Percentiles rank a stretch among this genome's conserved stretches.
These are phyloP conservation scores for Fusarium multiceps DNA, from an alignment of 2,329 filamentous ascomycete genomes.

Conservation along the genomic window DNA sequence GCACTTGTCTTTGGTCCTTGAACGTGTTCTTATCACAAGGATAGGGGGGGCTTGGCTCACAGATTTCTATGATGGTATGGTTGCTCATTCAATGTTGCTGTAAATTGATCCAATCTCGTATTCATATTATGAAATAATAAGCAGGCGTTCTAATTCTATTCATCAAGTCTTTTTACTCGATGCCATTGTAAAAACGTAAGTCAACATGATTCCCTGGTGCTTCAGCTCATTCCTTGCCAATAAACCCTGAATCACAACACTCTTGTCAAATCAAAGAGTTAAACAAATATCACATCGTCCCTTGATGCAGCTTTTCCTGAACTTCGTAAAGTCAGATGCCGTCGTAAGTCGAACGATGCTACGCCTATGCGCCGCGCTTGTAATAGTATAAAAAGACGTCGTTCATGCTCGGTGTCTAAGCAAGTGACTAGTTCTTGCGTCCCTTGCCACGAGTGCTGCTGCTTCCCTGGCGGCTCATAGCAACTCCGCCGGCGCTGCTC, in stretches of 20 bases:
- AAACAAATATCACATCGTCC: slow-evolving; percentile 25
- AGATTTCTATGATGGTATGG: neutral
- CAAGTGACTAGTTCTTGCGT: slow-evolving; percentile 49
- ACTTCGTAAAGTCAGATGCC: slow-evolving; percentile 19
- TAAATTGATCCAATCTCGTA: neutral
- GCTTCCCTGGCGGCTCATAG: slow-evolving; percentile 67
- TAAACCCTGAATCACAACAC: slow-evolving; percentile 11
- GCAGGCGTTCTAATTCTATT: slow-evolving; percentile 39
- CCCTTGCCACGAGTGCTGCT: slow-evolving; percentile 62
- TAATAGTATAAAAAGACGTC: slow-evolving; percentile 44
- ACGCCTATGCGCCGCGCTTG: slow-evolving; percentile 46
- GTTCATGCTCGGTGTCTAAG: slow-evolving; percentile 7
- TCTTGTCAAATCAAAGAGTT: slow-evolving; percentile 19
- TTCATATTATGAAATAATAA: slow-evolving; percentile 18
- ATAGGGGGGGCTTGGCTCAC: neutral
- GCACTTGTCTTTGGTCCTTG: slow-evolving; percentile 81
- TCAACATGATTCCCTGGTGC: slow-evolving; percentile 2
- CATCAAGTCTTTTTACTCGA: slow-evolving; percentile 20
- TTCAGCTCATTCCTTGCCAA: slow-evolving; percentile 7
- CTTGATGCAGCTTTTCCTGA: slow-evolving; percentile 10
- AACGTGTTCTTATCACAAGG: slow-evolving; percentile 13
- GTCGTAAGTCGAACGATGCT: slow-evolving; percentile 32
- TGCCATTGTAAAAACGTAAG: slow-evolving; percentile 20
- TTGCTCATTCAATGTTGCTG: neutral
- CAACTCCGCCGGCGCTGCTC: slow-evolving; percentile 65